phyloP scores from a whole-genome alignment of 176 grass and related monocot genomes.

The Metroxylon sagu region DNA sequence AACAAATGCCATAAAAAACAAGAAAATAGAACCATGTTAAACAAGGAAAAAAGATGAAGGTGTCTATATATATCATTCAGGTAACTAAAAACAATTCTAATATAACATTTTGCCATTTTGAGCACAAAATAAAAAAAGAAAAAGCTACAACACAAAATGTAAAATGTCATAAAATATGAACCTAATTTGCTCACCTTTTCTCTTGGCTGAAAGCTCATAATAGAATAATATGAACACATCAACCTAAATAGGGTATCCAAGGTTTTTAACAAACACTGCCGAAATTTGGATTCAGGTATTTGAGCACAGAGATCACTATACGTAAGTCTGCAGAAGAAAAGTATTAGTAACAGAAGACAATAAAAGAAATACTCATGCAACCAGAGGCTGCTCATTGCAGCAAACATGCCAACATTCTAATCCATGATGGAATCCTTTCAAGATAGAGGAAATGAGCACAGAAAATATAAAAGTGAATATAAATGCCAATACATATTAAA shows the following conservation, averaged over 20 bases:
- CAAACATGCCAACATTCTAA: slow-evolving; percentile 1
- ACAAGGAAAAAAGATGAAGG: no score
- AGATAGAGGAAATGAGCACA: no score
- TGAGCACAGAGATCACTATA: slow-evolving; percentile 96
- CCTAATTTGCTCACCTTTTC: slow-evolving; percentile 41
- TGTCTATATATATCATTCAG: no score
- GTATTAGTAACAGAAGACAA: neutral
- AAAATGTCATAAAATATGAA: neutral
- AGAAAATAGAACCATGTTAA: no score
- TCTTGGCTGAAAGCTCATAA: slow-evolving; percentile 72
- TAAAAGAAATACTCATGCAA: neutral
- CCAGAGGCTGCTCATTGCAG: neutral
- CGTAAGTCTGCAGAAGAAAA: slow-evolving; percentile 72
- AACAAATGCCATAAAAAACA: neutral
- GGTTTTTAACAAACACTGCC: slow-evolving; percentile 88
- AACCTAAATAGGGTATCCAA: slow-evolving; percentile 74
- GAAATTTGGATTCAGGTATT: slow-evolving; percentile 85
- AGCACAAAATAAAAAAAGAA: no score
- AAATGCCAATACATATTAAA: no score
- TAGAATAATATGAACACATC: slow-evolving; percentile 87
- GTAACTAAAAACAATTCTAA: no score
- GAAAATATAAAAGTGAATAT: no score
- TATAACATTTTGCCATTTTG: no score
- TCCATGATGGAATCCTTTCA: no score
- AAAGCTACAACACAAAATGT: neutral